Percentiles rank a stretch among this genome's conserved stretches.
Conservation (phyloP, 2,329 filamentous ascomycete species). For the Microsporum canis region DNA sequence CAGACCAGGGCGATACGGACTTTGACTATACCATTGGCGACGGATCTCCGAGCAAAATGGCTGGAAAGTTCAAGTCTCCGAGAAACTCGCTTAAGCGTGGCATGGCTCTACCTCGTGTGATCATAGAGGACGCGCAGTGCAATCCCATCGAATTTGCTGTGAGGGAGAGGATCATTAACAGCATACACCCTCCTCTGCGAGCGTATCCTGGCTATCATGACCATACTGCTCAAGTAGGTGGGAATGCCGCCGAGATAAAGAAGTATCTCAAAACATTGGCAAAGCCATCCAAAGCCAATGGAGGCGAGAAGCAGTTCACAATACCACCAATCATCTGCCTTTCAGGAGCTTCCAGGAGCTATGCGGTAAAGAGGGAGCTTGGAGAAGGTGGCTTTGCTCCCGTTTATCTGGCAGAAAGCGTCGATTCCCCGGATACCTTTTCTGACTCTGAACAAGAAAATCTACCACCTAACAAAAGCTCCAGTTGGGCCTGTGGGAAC, state of each 20-base stretch:
- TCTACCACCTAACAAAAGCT: slow-evolving; percentile 31
- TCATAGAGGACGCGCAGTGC: slow-evolving; percentile 72
- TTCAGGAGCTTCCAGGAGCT: slow-evolving; percentile 52
- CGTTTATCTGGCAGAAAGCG: slow-evolving; percentile 78
- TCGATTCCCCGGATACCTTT: slow-evolving; percentile 40
- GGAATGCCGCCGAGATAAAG: slow-evolving; percentile 63
- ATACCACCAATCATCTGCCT: slow-evolving; percentile 58
- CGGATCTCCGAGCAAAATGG: slow-evolving; percentile 27
- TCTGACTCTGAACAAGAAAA: slow-evolving; percentile 25
- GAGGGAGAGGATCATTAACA: slow-evolving; percentile 61
- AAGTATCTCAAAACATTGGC: slow-evolving; percentile 63
- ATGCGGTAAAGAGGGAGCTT: slow-evolving; percentile 72
- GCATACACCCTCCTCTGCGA: slow-evolving; percentile 59
- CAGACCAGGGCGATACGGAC: slow-evolving; percentile 41
- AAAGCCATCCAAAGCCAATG: slow-evolving; percentile 34
- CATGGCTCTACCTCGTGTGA: slow-evolving; percentile 20
- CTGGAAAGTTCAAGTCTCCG: slow-evolving; percentile 26
- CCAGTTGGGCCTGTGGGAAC: slow-evolving; percentile 28
- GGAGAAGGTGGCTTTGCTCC: slow-evolving; percentile 91
- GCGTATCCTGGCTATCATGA: slow-evolving; percentile 73
- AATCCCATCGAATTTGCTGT: slow-evolving; percentile 77
- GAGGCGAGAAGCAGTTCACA: slow-evolving; percentile 47
- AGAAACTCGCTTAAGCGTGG: slow-evolving; percentile 10
- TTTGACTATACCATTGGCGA: slow-evolving; percentile 26
- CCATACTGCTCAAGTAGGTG: slow-evolving; percentile 51